phyloP scores from a whole-genome alignment of 495 filamentous ascomycete genomes.

The Schizothecium vesticola region DNA sequence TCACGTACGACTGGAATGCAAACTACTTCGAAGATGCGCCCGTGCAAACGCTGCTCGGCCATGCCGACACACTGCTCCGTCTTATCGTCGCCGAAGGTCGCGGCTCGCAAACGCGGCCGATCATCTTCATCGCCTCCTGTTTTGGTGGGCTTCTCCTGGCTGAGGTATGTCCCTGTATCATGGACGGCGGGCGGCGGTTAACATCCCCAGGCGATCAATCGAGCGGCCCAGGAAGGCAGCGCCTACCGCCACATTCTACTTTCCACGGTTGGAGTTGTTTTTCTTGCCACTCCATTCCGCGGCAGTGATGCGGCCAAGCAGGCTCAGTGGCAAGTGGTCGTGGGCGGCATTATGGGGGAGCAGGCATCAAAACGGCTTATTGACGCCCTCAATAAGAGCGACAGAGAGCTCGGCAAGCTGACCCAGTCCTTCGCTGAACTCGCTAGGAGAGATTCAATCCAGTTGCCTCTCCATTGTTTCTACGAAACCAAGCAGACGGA shows the following conservation, averaged over 20 bases:
- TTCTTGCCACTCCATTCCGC: slow-evolving; percentile 18
- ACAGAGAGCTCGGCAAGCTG: slow-evolving; percentile 9
- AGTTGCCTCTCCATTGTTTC: no score
- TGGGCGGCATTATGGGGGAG: slow-evolving; percentile 8
- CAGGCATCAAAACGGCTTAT: slow-evolving; percentile 3
- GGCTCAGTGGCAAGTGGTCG: slow-evolving; percentile 10
- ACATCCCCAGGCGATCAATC: slow-evolving; percentile 16
- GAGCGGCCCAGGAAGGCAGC: slow-evolving; percentile 16
- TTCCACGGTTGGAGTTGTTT: slow-evolving; percentile 17
- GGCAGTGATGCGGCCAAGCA: slow-evolving; percentile 14
- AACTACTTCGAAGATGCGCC: slow-evolving; percentile 15
- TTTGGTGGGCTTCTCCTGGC: slow-evolving; percentile 17
- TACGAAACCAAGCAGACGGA: slow-evolving; percentile 7
- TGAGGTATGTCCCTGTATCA: slow-evolving; percentile 14
- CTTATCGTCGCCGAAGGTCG: slow-evolving; percentile 5
- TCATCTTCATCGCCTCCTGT: slow-evolving; percentile 25
- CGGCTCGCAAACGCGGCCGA: slow-evolving; percentile 7
- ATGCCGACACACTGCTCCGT: slow-evolving; percentile 10
- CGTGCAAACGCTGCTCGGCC: slow-evolving; percentile 14
- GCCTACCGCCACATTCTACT: slow-evolving; percentile 13
- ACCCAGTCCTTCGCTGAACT: no score
- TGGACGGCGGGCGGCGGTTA: slow-evolving; percentile 18
- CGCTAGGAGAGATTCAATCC: no score
- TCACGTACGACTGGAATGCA: slow-evolving; percentile 25
- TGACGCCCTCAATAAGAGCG: neutral